Evolutionary conservation across 179 eudicot genomes (phyloP).

Genomic region (Heliamphora pulchella): DNA sequence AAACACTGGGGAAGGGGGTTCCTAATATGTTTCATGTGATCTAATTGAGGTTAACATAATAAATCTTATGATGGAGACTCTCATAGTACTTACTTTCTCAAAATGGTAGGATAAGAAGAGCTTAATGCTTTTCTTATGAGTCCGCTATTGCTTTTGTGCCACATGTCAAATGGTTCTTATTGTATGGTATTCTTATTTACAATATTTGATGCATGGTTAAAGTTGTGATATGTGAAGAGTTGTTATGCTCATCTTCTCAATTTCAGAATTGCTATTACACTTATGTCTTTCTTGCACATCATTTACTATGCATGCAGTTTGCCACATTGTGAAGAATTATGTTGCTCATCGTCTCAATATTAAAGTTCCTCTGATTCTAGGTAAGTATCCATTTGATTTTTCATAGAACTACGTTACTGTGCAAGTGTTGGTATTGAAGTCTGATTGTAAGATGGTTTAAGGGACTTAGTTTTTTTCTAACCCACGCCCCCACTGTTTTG

Average conservation of each 20-base stretch:
- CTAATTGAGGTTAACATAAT: not conserved
- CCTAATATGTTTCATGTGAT: not conserved
- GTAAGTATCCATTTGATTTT: conserved; percentile 28
- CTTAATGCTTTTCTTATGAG: not conserved
- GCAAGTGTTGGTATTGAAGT: not conserved
- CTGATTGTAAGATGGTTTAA: not conserved
- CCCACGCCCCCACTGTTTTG: no score
- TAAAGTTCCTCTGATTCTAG: conserved; percentile 86
- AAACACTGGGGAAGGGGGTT: not conserved
- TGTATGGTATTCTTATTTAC: not conserved
- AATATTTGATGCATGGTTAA: not conserved
- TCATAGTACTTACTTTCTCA: not conserved
- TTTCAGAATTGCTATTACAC: not conserved
- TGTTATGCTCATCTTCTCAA: conserved; percentile 5
- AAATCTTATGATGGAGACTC: not conserved
- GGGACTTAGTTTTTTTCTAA: no score
- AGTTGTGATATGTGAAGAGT: not conserved
- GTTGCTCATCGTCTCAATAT: conserved; percentile 53
- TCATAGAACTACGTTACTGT: not conserved
- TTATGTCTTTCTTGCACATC: not conserved
- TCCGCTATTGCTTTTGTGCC: not conserved
- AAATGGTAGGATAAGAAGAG: not conserved
- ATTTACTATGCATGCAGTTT: conserved; percentile 43
- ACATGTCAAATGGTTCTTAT: not conserved
- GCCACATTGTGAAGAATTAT: conserved; percentile 88